Base-by-base conservation (phyloP, 139 green algal genomes). In the Penium margaritaceum region DNA sequence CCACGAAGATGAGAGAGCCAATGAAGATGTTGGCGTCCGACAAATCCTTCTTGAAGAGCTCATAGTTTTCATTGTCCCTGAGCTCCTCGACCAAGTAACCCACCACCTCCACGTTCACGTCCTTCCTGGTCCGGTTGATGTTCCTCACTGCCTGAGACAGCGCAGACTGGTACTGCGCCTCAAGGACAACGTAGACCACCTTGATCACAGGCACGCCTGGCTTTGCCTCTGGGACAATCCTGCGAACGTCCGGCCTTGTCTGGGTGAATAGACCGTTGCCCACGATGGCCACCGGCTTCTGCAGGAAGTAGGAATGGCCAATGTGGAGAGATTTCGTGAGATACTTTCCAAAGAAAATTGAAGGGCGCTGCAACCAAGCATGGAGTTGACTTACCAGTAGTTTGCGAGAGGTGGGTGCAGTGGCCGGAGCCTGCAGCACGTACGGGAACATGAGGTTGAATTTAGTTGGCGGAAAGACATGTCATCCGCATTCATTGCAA, bases 1-100 rank as follows among this genome's bases (percentile, higher is more conserved):
- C 94, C 69, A 99, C 96, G 82, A 99, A 99, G 81, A 99, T 99
- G 61, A 99, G 89, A 34, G 93, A 98, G 64, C 94, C 94, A 65
- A 99, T 98, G 88, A 99, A 99, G 55, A 99, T 86, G 82, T 99
- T 99, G 27, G 75, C 75, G n/a, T 80, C 73, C 19, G 15, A 27
- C 38, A 80, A 37, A 2, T 80, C 73, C 47, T 67, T 71, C 68
- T 96, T 90, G 77, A 99, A 95, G 1, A 70, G 63, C 64, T 89
- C 89, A 35, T 91, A 91, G 87, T 97, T 98, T 14, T 85, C 85
- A 3, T 47, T 41, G 55, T 96, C 90, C 29, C 94, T 86, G 60
- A 99, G 87, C 87, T 99, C 94, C 81, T 99, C 94, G 43, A 99
- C 88, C 72, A 99, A 84, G 83, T 99, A 99, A 21, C 94, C 94